Percentiles rank a stretch among this genome's conserved stretches.
These are phyloP conservation scores for Citrus trifoliata DNA, from an alignment of 345 rosid species.

Conservation along the genomic window DNA sequence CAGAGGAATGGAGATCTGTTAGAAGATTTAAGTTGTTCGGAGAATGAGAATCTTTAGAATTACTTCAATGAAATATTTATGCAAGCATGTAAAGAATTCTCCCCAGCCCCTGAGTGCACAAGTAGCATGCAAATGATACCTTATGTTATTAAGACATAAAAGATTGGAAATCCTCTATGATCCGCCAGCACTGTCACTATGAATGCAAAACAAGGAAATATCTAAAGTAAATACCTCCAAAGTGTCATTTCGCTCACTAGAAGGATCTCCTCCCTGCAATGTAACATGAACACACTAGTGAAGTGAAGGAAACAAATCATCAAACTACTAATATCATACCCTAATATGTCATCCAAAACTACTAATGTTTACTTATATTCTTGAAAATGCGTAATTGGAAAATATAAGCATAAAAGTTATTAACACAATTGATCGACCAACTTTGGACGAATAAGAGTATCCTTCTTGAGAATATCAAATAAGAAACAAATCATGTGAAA, in stretches of 20 bases:
- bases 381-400: neutral
- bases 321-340: too few relatives aligned
- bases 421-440: neutral
- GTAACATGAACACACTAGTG: neutral
- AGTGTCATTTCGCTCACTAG: constrained; percentile 51
- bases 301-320: neutral
- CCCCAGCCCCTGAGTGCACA: neutral
- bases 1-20: neutral
- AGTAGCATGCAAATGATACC: neutral
- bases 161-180: neutral
- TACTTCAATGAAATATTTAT: neutral
- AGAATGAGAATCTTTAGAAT: neutral
- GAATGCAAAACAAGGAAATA: neutral
- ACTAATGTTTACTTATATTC: too few relatives aligned
- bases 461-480: neutral
- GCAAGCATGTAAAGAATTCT: neutral
- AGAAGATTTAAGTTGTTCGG: neutral
- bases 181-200: neutral
- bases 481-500: neutral
- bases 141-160: neutral
- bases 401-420: neutral
- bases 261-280: constrained; percentile 78
- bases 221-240: constrained; percentile 47
- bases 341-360: too few relatives aligned
- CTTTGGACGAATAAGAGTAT: neutral